phyloP scores from a whole-genome alignment of 2,329 filamentous ascomycete species.

The Aspergillus sp. region DNA sequence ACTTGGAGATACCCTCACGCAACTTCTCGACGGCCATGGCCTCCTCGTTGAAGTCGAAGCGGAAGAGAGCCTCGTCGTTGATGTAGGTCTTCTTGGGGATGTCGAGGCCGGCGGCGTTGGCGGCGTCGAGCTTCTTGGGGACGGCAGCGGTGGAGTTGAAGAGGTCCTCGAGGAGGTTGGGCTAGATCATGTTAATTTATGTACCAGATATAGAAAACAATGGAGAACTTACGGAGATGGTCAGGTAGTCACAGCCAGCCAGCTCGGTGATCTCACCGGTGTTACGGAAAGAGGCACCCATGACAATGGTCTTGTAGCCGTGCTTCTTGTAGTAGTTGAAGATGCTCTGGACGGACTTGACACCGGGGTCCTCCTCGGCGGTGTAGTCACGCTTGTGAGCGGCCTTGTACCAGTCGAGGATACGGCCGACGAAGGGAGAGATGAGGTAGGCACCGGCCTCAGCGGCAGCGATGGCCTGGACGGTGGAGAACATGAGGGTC shows the following conservation, averaged over 20 bases:
- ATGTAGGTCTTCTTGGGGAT: conserved; percentile 91
- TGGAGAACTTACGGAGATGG: conserved; percentile 74
- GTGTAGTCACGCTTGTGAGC: conserved; percentile 89
- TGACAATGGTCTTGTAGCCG: conserved; percentile 99
- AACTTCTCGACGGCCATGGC: conserved; percentile 99
- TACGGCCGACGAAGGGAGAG: conserved; percentile 98
- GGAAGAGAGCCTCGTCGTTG: conserved; percentile 84
- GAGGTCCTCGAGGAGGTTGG: conserved; percentile 90
- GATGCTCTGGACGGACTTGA: conserved; percentile 88
- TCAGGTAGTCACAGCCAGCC: conserved; percentile 97
- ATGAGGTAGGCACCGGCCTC: conserved; percentile 97
- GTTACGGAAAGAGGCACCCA: conserved; percentile 98
- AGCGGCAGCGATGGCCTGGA: conserved; percentile 92
- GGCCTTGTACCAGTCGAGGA: conserved; percentile 99
- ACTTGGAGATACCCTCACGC: conserved; percentile 98
- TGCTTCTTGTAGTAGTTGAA: conserved; percentile 99
- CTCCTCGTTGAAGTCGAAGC: conserved; percentile 99
- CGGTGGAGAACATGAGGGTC: conserved; percentile 95
- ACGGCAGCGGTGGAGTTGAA: conserved; percentile 79
- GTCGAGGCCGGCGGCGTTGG: conserved; percentile 65
- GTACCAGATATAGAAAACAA: no score
- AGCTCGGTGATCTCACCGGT: conserved; percentile 96
- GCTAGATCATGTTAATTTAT: conserved; percentile 35
- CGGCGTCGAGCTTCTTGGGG: conserved; percentile 87
- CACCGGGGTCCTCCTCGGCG: conserved; percentile 90